A percentile compares a stretch with the other conserved stretches of the same genome.
Conservation (phyloP, 495 filamentous ascomycete species). For the Penicillium robsamsonii region DNA sequence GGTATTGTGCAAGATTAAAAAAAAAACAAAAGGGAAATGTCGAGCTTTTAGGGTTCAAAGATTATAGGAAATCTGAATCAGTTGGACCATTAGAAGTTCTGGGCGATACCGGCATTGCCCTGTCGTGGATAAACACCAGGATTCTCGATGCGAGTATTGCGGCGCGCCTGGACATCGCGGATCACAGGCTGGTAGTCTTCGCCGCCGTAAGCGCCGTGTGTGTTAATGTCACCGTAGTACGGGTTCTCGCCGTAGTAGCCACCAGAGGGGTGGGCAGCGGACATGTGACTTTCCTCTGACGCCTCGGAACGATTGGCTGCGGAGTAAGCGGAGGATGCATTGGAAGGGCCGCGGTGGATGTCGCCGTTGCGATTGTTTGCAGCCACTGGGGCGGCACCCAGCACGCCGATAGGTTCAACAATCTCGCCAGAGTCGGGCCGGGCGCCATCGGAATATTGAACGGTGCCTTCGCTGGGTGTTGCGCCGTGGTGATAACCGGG, state of each 20-base stretch:
- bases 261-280: slow-evolving; percentile 43
- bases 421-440: slow-evolving; percentile 63
- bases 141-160: slow-evolving; percentile 93
- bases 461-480: slow-evolving; percentile 66
- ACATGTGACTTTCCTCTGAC: slow-evolving; percentile 69
- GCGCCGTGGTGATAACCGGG: slow-evolving; percentile 56
- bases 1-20: slow-evolving; percentile 5
- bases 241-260: slow-evolving; percentile 54
- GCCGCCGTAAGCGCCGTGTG: slow-evolving; percentile 56
- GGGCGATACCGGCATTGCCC: slow-evolving; percentile 91
- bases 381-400: slow-evolving; percentile 66
- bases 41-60: slow-evolving; percentile 15
- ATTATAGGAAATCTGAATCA: slow-evolving; percentile 8
- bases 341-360: slow-evolving; percentile 87
- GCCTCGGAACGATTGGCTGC: slow-evolving; percentile 76
- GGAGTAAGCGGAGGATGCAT: slow-evolving; percentile 95
- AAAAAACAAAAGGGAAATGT: not conserved
- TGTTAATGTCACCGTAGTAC: slow-evolving; percentile 54
- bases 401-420: slow-evolving; percentile 71
- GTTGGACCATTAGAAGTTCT: slow-evolving; percentile 73
- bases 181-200: slow-evolving; percentile 76
- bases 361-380: slow-evolving; percentile 60
- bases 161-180: slow-evolving; percentile 83
- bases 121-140: slow-evolving; percentile 82
- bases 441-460: slow-evolving; percentile 63